Conservation (phyloP, 768 basidiomycete genomes). For the Pulveroboletus sp. region DNA sequence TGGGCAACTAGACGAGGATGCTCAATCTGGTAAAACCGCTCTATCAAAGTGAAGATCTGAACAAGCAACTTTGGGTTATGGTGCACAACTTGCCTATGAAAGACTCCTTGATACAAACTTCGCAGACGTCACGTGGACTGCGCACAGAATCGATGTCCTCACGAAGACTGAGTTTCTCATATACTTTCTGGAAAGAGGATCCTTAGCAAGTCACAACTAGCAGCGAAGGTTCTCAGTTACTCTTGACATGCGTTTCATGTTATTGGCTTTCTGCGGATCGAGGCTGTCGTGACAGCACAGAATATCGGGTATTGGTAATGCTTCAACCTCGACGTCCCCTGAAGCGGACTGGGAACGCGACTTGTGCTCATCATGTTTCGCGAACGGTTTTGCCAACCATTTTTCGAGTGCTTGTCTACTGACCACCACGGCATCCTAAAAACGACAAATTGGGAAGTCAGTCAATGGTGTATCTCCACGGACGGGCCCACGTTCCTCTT, state of each 20-base stretch:
- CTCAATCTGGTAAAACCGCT: constrained; percentile 64
- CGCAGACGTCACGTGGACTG: constrained; percentile 54
- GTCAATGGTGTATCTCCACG: constrained; percentile 6
- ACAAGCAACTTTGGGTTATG: background rate
- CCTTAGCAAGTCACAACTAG: background rate
- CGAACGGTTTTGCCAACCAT: constrained; percentile 50
- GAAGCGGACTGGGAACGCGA: constrained; percentile 15
- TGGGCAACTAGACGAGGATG: constrained; percentile 60
- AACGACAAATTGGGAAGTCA: constrained; percentile 14
- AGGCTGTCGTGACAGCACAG: constrained; percentile 61
- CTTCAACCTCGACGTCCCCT: constrained; percentile 20
- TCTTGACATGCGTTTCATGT: constrained; percentile 68
- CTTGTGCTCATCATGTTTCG: constrained; percentile 20
- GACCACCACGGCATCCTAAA: constrained; percentile 55
- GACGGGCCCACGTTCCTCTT: constrained; percentile 43
- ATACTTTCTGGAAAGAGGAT: constrained; percentile 17
- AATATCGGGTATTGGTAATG: constrained; percentile 42
- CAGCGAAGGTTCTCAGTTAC: constrained; percentile 32
- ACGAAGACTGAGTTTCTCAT: constrained; percentile 27
- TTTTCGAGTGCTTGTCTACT: constrained; percentile 57
- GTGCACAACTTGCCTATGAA: constrained; percentile 51
- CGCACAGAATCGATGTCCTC: constrained; percentile 52
- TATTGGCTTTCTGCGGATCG: constrained; percentile 54
- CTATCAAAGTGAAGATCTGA: constrained; percentile 35
- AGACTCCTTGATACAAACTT: constrained; percentile 49